Evolutionary conservation across 495 filamentous ascomycete species (phyloP).

Genomic region (Aspergillus nidulans): DNA sequence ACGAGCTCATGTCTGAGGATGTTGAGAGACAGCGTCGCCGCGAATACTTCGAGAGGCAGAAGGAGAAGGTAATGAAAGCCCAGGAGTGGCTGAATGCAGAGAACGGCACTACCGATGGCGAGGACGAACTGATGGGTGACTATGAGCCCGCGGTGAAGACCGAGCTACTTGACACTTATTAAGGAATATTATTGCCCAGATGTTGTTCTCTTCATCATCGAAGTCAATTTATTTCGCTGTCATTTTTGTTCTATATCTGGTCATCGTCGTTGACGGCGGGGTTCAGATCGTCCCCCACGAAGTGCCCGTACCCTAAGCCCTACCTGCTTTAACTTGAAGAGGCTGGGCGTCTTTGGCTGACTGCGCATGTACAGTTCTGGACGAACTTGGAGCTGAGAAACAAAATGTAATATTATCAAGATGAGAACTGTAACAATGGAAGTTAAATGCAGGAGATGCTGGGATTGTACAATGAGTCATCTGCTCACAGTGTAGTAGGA

Average conservation of each 20-base stretch:
- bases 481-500: not conserved
- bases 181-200: not conserved
- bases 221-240: not conserved
- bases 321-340: conserved; percentile 29
- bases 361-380: not conserved
- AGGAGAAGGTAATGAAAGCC: conserved; percentile 41
- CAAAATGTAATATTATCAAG: not conserved
- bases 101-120: conserved; percentile 11
- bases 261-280: conserved; percentile 3
- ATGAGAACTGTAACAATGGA: too few species aligned
- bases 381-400: not conserved
- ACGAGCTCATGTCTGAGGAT: conserved; percentile 48
- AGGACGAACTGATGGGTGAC: not conserved
- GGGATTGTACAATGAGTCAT: conserved; percentile 1
- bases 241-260: not conserved
- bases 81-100: conserved; percentile 34
- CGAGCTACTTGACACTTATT: conserved; percentile 10
- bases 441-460: not conserved
- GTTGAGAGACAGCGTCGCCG: conserved; percentile 39
- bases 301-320: conserved; percentile 46
- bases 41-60: conserved; percentile 33
- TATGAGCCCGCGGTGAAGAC: conserved; percentile 8
- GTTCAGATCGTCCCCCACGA: conserved; percentile 23
- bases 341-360: not conserved
- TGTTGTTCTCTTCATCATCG: not conserved